Evolutionary conservation across 2,329 filamentous ascomycete species (phyloP).

Genomic region (Apiospora rasikravindrae): DNA sequence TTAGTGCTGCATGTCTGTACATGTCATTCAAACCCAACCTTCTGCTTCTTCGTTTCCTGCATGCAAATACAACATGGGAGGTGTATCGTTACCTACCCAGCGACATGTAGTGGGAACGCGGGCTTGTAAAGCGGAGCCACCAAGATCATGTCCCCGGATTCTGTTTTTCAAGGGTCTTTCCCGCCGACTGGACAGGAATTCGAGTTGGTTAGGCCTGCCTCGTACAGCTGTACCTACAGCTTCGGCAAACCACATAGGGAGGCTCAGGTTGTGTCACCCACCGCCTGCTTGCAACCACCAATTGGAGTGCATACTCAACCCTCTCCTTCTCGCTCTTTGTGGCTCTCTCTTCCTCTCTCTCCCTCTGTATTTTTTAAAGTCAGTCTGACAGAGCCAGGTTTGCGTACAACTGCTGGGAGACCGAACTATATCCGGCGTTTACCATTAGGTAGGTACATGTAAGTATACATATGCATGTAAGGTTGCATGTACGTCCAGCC

Average conservation of each 20-base stretch:
- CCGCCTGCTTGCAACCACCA: not conserved
- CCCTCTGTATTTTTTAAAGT: not conserved
- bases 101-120: slow-evolving; percentile 6
- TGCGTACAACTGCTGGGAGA: not conserved
- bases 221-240: not conserved
- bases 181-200: slow-evolving; percentile 2
- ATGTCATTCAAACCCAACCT: slow-evolving; percentile 1
- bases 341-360: not conserved
- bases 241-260: not conserved
- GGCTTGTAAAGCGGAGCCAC: slow-evolving; percentile 4
- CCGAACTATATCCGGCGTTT: not conserved
- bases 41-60: not conserved
- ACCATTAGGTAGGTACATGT: not conserved
- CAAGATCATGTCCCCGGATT: slow-evolving; percentile 5
- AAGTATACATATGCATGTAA: not conserved
- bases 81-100: not conserved
- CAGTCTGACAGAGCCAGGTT: not conserved
- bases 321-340: not conserved
- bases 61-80: not conserved
- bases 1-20: not conserved
- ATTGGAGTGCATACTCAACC: not conserved
- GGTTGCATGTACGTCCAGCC: slow-evolving; percentile 1
- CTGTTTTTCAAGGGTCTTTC: slow-evolving; percentile 1
- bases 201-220: not conserved
- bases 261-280: not conserved